Percentiles rank a stretch among this genome's conserved stretches.
phyloP scores from a whole-genome alignment of 2,329 filamentous ascomycete species.

The Penicillium sp. region DNA sequence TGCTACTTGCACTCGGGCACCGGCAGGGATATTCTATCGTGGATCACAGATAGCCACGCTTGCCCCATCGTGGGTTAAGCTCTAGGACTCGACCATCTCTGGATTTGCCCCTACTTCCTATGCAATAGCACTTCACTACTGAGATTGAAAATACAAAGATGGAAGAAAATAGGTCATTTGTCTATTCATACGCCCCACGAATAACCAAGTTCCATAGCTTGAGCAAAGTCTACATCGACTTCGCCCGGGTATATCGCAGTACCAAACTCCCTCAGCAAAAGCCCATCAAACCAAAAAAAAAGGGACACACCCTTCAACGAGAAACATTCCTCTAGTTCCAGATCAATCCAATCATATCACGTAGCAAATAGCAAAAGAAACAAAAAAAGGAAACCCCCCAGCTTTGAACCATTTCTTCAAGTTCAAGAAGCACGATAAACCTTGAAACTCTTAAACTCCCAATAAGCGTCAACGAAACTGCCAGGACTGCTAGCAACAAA shows the following conservation, averaged over 20 bases:
- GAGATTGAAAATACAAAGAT: not conserved
- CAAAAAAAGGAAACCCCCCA: not conserved
- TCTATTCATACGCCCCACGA: no score
- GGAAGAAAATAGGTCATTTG: not conserved
- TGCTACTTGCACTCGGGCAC: no score
- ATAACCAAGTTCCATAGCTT: not conserved
- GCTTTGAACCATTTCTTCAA: not conserved
- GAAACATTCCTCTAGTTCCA: not conserved
- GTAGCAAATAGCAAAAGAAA: not conserved
- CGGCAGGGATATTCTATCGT: not conserved
- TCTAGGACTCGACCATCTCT: not conserved
- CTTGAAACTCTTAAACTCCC: conserved; percentile 62
- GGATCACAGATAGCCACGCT: not conserved
- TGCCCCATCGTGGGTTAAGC: not conserved
- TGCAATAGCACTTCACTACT: not conserved
- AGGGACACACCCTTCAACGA: not conserved
- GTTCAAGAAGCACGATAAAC: conserved; percentile 50
- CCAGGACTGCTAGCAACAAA: conserved; percentile 58
- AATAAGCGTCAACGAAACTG: conserved; percentile 60
- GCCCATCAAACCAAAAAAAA: not conserved
- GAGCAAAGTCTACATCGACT: not conserved
- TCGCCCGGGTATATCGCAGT: not conserved
- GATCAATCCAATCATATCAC: not conserved
- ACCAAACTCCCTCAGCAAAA: not conserved
- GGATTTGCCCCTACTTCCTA: no score